These are phyloP conservation scores for Beauveria pseudobassiana DNA, from an alignment of 2,329 filamentous ascomycete genomes.

Conservation along the genomic window DNA sequence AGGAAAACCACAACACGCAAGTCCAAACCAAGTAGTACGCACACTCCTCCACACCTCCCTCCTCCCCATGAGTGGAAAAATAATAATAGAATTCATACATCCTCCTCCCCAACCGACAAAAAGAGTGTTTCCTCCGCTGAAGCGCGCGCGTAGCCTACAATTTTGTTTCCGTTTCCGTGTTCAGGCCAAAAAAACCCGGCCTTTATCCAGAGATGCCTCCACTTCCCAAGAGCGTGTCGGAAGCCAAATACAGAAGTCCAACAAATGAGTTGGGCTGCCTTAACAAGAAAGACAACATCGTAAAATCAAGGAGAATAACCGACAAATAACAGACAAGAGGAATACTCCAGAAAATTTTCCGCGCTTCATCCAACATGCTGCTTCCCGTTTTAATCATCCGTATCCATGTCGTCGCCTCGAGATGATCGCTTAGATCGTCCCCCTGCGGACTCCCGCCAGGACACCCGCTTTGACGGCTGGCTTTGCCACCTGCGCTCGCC, in stretches of 20 bases:
- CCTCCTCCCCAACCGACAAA: not conserved
- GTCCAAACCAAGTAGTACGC: not conserved
- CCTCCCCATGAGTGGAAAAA: not conserved
- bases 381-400: slow-evolving; percentile 19
- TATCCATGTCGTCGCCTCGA: slow-evolving; percentile 28
- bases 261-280: not conserved
- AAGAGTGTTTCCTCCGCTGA: not conserved
- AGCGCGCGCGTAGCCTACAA: not conserved
- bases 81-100: no score
- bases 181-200: not conserved
- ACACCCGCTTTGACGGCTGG: slow-evolving; percentile 20
- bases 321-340: not conserved
- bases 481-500: slow-evolving; percentile 16
- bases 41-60: not conserved
- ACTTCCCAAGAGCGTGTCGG: not conserved
- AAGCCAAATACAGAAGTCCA: not conserved
- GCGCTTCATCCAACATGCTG: not conserved
- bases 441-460: slow-evolving; percentile 15
- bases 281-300: not conserved
- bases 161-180: not conserved
- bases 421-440: slow-evolving; percentile 18
- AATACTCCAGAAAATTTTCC: not conserved
- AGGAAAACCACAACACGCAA: not conserved
- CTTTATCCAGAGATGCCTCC: not conserved
- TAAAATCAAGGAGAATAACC: not conserved